Evolutionary conservation across 2,329 filamentous ascomycete genomes (phyloP).

Genomic region (Diaporthe citri): DNA sequence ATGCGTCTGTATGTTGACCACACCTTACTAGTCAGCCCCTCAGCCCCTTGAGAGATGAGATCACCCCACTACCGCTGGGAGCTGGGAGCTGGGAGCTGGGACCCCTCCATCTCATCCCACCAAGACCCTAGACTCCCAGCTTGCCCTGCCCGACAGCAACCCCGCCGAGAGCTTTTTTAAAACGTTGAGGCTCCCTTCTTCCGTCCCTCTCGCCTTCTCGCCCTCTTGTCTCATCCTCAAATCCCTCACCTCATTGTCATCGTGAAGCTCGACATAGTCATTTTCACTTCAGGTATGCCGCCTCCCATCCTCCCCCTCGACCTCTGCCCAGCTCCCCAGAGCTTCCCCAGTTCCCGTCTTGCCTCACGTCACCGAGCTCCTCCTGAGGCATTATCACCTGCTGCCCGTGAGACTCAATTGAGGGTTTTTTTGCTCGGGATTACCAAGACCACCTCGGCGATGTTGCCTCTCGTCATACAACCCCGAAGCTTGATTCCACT

Average conservation of each 20-base stretch:
- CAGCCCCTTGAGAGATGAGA: constrained; percentile 16
- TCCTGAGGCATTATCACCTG: constrained; percentile 39
- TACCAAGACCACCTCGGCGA: constrained; percentile 3
- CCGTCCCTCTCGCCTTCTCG: constrained; percentile 26
- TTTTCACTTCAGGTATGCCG: constrained; percentile 35
- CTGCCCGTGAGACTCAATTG: background rate
- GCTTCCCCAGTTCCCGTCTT: background rate
- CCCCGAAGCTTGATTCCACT: background rate
- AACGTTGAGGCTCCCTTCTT: constrained; percentile 35
- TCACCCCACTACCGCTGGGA: constrained; percentile 29
- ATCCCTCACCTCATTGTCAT: constrained; percentile 29
- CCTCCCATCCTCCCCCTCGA: background rate
- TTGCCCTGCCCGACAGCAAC: constrained; percentile 30
- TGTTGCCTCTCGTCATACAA: background rate
- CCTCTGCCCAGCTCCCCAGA: background rate
- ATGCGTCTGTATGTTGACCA: background rate
- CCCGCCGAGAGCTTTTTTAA: constrained; percentile 39
- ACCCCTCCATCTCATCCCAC: constrained; percentile 39
- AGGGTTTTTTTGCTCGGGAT: background rate
- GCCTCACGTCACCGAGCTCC: constrained; percentile 28
- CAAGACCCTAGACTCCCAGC: constrained; percentile 28
- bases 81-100: constrained; percentile 20
- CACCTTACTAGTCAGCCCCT: constrained; percentile 3
- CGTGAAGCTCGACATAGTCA: constrained; percentile 34
- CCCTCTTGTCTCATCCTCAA: constrained; percentile 16